Conservation (phyloP, 2,329 filamentous ascomycete genomes). For the Colletotrichum gigasporum region DNA sequence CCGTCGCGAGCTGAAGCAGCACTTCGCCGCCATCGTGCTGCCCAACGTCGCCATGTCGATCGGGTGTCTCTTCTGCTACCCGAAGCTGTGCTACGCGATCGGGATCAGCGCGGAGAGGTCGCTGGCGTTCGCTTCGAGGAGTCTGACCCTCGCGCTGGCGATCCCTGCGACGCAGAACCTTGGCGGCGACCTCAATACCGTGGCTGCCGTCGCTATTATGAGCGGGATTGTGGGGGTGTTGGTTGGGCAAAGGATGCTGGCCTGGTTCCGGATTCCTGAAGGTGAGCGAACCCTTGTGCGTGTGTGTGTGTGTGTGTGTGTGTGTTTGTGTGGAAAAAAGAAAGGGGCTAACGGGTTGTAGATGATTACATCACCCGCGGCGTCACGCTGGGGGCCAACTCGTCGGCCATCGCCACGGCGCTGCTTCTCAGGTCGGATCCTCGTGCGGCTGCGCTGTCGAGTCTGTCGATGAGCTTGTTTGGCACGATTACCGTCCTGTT, state of each 20-base stretch:
- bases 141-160: conserved; percentile 68
- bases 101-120: conserved; percentile 62
- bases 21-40: conserved; percentile 63
- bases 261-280: conserved; percentile 61
- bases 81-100: conserved; percentile 60
- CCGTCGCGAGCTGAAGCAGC: conserved; percentile 61
- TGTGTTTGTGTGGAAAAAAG: no score
- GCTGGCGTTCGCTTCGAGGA: conserved; percentile 65
- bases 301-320: no score
- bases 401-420: conserved; percentile 67
- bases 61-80: conserved; percentile 66
- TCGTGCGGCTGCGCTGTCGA: conserved; percentile 66
- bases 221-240: conserved; percentile 68
- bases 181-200: conserved; percentile 64
- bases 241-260: conserved; percentile 59
- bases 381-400: conserved; percentile 69
- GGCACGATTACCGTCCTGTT: conserved; percentile 67
- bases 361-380: conserved; percentile 73
- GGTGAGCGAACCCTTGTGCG: no score
- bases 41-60: conserved; percentile 62
- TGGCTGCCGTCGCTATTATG: conserved; percentile 66
- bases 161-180: conserved; percentile 65
- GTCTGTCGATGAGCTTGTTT: conserved; percentile 69
- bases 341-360: conserved; percentile 27
- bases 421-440: conserved; percentile 65